phyloP scores from a whole-genome alignment of 2,329 filamentous ascomycete species.

The Didymosphaeria variabile region DNA sequence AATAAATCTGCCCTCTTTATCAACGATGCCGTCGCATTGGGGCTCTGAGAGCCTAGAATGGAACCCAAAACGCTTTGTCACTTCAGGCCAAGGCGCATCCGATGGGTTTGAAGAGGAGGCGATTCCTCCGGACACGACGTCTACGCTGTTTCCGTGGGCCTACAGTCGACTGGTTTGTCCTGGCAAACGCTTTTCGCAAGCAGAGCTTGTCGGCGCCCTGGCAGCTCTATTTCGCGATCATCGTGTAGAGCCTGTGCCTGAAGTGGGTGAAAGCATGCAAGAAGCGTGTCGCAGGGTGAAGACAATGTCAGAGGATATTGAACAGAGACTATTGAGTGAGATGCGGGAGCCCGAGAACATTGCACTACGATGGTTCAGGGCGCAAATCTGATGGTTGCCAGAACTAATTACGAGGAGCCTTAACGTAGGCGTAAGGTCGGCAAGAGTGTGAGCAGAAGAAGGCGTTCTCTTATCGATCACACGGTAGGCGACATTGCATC shows the following conservation, averaged over 20 bases:
- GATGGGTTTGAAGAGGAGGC: slow-evolving; percentile 15
- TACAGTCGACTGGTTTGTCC: slow-evolving; percentile 27
- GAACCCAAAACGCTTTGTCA: slow-evolving; percentile 37
- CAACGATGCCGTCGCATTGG: slow-evolving; percentile 41
- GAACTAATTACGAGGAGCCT: background rate
- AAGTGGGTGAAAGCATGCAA: slow-evolving; percentile 22
- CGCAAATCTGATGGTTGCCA: background rate
- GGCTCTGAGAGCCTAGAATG: slow-evolving; percentile 38
- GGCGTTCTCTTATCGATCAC: background rate
- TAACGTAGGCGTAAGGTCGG: background rate
- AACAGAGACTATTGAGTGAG: slow-evolving; percentile 19
- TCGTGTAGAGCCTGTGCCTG: slow-evolving; percentile 20
- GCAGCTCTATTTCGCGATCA: slow-evolving; percentile 26
- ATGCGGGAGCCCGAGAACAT: slow-evolving; percentile 18
- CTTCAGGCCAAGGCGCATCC: background rate
- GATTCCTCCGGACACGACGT: slow-evolving; percentile 13
- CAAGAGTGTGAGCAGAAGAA: background rate
- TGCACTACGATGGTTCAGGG: slow-evolving; percentile 13
- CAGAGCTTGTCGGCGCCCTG: slow-evolving; percentile 30
- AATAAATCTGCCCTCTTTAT: slow-evolving; percentile 31
- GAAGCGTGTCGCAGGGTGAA: slow-evolving; percentile 10
- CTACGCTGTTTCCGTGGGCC: slow-evolving; percentile 25
- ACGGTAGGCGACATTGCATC: background rate
- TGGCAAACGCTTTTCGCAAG: slow-evolving; percentile 32
- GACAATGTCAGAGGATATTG: slow-evolving; percentile 14